Evolutionary conservation across 257 asterid species (phyloP), one percentile per base, ranked within the genome.

Genomic region (Datura wrightii): DNA sequence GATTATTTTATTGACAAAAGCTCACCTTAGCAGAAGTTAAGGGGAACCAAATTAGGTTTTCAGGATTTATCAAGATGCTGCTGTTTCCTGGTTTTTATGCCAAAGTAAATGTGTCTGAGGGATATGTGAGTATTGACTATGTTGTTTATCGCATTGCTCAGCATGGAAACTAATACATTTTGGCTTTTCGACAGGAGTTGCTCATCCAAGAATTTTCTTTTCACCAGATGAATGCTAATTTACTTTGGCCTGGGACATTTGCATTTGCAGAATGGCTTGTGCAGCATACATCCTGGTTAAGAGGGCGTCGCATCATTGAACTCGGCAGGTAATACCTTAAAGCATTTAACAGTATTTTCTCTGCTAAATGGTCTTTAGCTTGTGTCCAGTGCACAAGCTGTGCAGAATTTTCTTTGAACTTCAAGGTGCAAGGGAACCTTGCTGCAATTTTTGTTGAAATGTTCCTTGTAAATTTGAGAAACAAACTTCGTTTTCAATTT

Each of bases 171-270:
- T 78, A 31, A 83, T 24, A 44, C 42, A 8, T 70, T 31, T 87
- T 71, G 86, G 82, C 71, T 84, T 83, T 70, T 80, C 41, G 55
- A 87, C 92, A 96, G 99, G 99, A 93, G 86, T 89, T 96, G 93
- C 89, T 88, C 41, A 55, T 96, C 53, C 93, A 93, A 70, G 99
- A 96, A 60, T 96, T 94, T 92, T 90, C 95, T 6, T 96, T 96
- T 87, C 99, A 96, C 89, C 93, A 92, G 89, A 82, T 94, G 85
- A 96, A 96, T 88, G 98, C 98, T 83, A 96, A 96, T 91, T 88
- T 96, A 53, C 91, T 94, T 83, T 96, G 98, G 99, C 99, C 99
- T 16, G 99, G 99, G 79, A 93, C 98, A 11, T 96, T 96, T 91
- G 93, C 98, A 52, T 96, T 96, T 88, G 91, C 93, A 1, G 97